Percentiles rank a stretch among this genome's conserved stretches.
Conservation (phyloP, 2,329 filamentous ascomycete species). For the Cordyceps fumosorosea region DNA sequence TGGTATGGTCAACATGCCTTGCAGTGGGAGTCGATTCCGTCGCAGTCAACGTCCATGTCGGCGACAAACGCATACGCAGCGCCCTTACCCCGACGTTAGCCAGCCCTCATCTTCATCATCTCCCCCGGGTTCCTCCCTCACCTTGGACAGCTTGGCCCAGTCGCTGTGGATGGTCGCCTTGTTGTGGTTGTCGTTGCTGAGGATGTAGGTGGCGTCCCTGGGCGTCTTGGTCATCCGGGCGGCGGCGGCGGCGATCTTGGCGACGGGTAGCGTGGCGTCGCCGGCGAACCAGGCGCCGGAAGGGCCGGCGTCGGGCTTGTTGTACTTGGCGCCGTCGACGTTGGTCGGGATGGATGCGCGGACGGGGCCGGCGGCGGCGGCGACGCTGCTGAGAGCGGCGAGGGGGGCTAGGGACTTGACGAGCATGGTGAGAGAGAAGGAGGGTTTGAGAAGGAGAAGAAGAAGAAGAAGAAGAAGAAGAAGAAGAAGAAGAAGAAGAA, state of each 20-base stretch:
- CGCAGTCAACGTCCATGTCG: slow-evolving; percentile 5
- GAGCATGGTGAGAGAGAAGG: background rate
- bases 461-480: no score
- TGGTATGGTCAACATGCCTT: background rate
- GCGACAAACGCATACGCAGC: slow-evolving; percentile 1
- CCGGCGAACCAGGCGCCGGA: background rate
- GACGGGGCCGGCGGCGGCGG: background rate
- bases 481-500: no score
- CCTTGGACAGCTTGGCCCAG: slow-evolving; percentile 4
- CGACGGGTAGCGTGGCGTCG: background rate
- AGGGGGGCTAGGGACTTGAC: background rate
- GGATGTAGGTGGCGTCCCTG: slow-evolving; percentile 1
- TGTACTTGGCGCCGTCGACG: slow-evolving; percentile 4
- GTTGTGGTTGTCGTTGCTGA: slow-evolving; percentile 6
- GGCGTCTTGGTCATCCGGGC: background rate
- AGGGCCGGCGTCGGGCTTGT: slow-evolving; percentile 1
- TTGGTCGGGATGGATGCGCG: background rate
- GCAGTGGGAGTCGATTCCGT: background rate
- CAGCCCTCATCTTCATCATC: background rate
- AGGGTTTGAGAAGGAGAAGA: no score
- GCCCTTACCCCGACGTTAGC: background rate
- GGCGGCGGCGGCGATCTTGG: background rate
- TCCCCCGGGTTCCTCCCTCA: background rate
- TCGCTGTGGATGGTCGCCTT: slow-evolving; percentile 7
- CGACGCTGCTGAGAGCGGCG: background rate